Evolutionary conservation across 768 basidiomycete species (phyloP).

Genomic region (Lenzites betulinus): DNA sequence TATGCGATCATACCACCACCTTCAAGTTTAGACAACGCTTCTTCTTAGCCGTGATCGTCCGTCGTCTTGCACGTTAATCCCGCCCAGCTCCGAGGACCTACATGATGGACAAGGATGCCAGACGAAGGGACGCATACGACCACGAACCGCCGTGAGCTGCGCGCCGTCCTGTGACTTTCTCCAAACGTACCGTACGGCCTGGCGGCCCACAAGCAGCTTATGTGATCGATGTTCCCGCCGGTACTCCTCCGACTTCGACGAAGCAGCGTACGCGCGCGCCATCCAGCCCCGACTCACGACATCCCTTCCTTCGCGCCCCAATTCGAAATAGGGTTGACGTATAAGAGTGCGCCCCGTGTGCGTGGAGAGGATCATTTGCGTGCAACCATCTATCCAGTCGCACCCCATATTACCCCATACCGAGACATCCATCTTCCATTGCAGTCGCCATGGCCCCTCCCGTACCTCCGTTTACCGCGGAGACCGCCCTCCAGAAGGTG

Average conservation of each 20-base stretch:
- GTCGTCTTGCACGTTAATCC: no score
- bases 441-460: constrained; percentile 8
- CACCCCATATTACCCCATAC: no score
- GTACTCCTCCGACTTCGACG: not conserved
- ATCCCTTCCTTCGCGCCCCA: not conserved
- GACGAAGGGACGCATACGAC: not conserved
- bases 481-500: constrained; percentile 44
- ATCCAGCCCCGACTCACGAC: not conserved
- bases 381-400: no score
- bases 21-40: no score
- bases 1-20: no score
- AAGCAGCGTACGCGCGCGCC: not conserved
- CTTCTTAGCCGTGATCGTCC: no score
- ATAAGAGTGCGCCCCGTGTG: not conserved
- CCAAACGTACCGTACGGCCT: not conserved
- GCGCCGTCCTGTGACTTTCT: not conserved
- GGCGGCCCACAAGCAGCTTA: not conserved
- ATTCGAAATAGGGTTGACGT: not conserved
- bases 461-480: constrained; percentile 34
- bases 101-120: no score
- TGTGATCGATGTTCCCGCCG: not conserved
- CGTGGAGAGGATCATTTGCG: not conserved
- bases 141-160: not conserved
- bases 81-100: no score
- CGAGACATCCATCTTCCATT: not conserved